Conservation (phyloP, 2,329 filamentous ascomycete genomes). For the Penicillium expansum region DNA sequence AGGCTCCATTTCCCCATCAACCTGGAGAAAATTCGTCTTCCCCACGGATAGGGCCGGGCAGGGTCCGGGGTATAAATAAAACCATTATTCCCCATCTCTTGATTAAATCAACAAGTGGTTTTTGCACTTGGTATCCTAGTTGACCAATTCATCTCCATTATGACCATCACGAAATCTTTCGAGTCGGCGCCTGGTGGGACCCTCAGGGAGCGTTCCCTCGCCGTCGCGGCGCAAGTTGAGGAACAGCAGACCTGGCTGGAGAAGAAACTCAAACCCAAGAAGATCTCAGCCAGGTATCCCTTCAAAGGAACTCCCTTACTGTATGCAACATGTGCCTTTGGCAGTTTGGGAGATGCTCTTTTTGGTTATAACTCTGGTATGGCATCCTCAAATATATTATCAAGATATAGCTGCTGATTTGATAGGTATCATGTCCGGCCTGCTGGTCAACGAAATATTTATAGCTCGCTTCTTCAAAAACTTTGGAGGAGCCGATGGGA, state of each 20-base stretch:
- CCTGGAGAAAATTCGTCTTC: slow-evolving; percentile 16
- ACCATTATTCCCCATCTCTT: background rate
- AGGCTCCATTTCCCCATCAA: background rate
- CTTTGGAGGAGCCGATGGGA: no score
- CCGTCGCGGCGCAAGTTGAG: slow-evolving; percentile 24
- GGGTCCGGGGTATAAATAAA: slow-evolving; percentile 21
- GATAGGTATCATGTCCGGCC: no score
- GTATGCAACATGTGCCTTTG: slow-evolving; percentile 42
- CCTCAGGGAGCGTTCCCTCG: slow-evolving; percentile 22
- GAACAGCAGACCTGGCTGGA: slow-evolving; percentile 34
- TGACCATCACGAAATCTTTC: slow-evolving; percentile 1
- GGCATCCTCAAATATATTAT: background rate
- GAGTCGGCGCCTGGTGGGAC: slow-evolving; percentile 13
- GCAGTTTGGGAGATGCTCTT: slow-evolving; percentile 41
- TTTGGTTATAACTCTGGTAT: slow-evolving; percentile 45
- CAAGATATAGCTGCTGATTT: background rate
- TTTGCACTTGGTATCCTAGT: background rate
- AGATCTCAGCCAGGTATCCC: slow-evolving; percentile 37
- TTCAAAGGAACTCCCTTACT: slow-evolving; percentile 38
- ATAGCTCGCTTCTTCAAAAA: no score
- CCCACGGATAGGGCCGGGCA: slow-evolving; percentile 9
- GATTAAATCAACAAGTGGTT: background rate
- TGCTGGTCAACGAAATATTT: no score
- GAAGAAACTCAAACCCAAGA: slow-evolving; percentile 38
- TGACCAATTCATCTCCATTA: background rate